Evolutionary conservation across 2,329 filamentous ascomycete species (phyloP), one percentile per base, ranked within the genome.

Genomic region (Albifimbria verrucaria): DNA sequence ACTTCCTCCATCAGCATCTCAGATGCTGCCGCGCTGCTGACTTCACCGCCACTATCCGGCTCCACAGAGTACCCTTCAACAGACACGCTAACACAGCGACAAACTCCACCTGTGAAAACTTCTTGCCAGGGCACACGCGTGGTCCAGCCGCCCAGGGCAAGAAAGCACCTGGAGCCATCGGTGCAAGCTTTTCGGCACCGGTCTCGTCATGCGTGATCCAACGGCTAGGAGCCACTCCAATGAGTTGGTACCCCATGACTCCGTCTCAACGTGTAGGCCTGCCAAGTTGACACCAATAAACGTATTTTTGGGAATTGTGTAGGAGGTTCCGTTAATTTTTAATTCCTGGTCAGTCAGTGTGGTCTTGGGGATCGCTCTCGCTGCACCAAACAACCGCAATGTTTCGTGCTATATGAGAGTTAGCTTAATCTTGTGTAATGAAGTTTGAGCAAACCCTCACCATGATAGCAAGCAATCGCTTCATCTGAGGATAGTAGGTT

Each of bases 51-150:
- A 7, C 47, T 49, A 7, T 59, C 53, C 2, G 58, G 58, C 52
- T 60, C 58, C 50, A 60, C 57, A n/a, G n/a, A n/a, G n/a, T n/a
- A n/a, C n/a, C n/a, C n/a, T 36, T n/a, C n/a, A 36, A 36, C 10
- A n/a, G n/a, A 36, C n/a, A 51, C 23, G 65, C 64, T 26, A 69
- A 52, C 6, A 59, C 62, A 2, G 64, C 65, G 5, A 66, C 68
- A 32, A 65, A 64, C 56, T 69, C 66, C 48, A 71, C 64, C 45
- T 69, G 61, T 2, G 66, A 63, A 53, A 71, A 69, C 48, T 68
- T 69, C 20, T 50, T 57, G 0, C 65, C 68, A 0, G 64, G 61
- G 21, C 67, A 69, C 10, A 9, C 9, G 9, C 41, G 41, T 43
- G 9, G 10, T n/a, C n/a, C n/a, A n/a, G n/a, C n/a, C n/a, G n/a